These are phyloP conservation scores for Phaeomoniella chlamydospora DNA, from an alignment of 2,329 filamentous ascomycete species.

Conservation along the genomic window DNA sequence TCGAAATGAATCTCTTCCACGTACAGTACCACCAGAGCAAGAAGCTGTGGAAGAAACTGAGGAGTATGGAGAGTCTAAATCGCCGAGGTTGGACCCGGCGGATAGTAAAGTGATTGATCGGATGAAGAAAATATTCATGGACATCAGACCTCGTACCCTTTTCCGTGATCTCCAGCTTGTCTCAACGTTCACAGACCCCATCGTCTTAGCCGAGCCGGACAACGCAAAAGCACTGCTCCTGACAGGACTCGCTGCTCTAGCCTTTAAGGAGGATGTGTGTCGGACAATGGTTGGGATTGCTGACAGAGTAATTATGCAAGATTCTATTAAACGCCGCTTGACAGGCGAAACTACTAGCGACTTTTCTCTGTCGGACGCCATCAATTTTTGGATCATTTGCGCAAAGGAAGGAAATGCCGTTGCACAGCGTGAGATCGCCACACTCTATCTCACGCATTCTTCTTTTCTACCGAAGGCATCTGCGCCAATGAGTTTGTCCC, in stretches of 20 bases:
- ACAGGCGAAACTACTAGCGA: constrained; percentile 28
- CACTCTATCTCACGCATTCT: constrained; percentile 85
- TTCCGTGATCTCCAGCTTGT: constrained; percentile 70
- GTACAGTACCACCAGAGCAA: neutral
- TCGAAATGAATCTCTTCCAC: neutral
- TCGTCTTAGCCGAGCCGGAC: constrained; percentile 42
- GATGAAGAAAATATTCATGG: constrained; percentile 52
- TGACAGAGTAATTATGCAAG: constrained; percentile 50
- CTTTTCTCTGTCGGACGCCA: constrained; percentile 66
- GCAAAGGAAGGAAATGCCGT: constrained; percentile 82
- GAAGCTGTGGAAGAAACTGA: neutral
- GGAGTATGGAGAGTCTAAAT: neutral
- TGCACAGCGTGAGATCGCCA: constrained; percentile 81
- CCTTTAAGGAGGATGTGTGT: constrained; percentile 76
- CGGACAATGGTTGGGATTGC: constrained; percentile 68
- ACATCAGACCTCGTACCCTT: constrained; percentile 61
- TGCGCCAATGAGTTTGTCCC: constrained; percentile 66
- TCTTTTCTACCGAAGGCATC: constrained; percentile 69
- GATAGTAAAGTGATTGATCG: constrained; percentile 50
- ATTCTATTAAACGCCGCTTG: constrained; percentile 19
- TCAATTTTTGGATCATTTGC: constrained; percentile 80
- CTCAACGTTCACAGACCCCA: constrained; percentile 43
- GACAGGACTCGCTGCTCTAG: constrained; percentile 73
- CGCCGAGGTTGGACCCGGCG: constrained; percentile 35
- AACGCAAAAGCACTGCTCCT: constrained; percentile 76